Conservation (phyloP, 1,284 basidiomycete genomes). For the Melampsora abietis-canadensis region DNA sequence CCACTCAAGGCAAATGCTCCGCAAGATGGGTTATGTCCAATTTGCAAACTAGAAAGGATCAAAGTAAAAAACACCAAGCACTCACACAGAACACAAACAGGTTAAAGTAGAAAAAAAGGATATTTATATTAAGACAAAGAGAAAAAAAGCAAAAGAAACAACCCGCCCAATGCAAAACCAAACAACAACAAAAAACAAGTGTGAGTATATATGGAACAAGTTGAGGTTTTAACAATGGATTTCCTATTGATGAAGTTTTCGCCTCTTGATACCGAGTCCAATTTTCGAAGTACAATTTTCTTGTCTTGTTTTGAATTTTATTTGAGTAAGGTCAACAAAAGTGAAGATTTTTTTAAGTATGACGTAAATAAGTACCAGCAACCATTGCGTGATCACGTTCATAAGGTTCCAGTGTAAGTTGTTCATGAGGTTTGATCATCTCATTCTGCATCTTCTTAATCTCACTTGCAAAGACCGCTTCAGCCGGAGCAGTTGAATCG, state of each 20-base stretch:
- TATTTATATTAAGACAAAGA: conserved; percentile 5
- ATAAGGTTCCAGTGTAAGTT: conserved; percentile 66
- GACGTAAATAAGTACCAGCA: conserved; percentile 52
- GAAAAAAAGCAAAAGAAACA: background rate
- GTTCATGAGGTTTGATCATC: conserved; percentile 87
- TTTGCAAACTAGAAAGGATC: background rate
- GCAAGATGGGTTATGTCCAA: conserved; percentile 10
- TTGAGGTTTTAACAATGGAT: background rate
- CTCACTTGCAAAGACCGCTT: conserved; percentile 84
- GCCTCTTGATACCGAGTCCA: background rate
- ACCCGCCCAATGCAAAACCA: background rate
- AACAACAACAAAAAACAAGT: conserved; percentile 9
- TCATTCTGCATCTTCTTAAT: conserved; percentile 76
- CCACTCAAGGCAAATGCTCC: too few species aligned
- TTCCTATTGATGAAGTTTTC: background rate
- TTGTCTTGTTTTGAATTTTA: background rate
- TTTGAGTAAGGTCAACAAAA: background rate
- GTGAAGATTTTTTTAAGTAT: conserved; percentile 7
- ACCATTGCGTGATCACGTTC: conserved; percentile 58
- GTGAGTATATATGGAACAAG: background rate
- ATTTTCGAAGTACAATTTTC: background rate
- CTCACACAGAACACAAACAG: background rate
- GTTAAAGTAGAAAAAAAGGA: background rate
- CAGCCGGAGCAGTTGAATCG: conserved; percentile 87
- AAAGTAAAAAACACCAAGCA: background rate